phyloP scores from a whole-genome alignment of 106 monocot species.

The Dioscorea dumetorum region DNA sequence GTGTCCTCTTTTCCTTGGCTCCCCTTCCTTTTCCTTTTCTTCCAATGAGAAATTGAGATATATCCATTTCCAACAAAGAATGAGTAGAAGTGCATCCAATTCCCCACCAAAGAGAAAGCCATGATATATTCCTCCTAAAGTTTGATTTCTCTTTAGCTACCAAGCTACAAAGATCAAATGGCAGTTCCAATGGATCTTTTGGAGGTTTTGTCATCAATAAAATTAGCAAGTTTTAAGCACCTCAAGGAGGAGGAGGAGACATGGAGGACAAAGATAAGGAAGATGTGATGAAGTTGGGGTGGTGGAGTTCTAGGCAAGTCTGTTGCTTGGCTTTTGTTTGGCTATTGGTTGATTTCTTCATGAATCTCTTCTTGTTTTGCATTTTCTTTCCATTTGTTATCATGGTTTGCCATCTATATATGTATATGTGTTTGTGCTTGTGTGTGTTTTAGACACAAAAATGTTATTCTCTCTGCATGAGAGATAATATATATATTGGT shows the following conservation, averaged over 20 bases:
- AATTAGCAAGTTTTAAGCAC: background rate
- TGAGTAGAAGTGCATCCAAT: background rate
- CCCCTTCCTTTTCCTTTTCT: slow-evolving; percentile 12
- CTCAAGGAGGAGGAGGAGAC: background rate
- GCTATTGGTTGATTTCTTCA: background rate
- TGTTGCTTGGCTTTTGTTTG: slow-evolving; percentile 24
- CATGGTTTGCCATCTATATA: background rate
- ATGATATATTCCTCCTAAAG: background rate
- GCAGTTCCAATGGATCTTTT: slow-evolving; percentile 1
- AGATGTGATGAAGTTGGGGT: slow-evolving; percentile 5
- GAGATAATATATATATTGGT: no score
- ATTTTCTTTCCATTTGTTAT: background rate
- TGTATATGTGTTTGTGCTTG: no score
- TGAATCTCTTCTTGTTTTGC: background rate
- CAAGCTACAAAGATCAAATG: background rate
- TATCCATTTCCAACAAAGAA: slow-evolving; percentile 5
- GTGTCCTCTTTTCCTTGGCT: slow-evolving; percentile 12
- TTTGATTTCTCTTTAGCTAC: background rate
- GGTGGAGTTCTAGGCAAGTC: slow-evolving; percentile 32
- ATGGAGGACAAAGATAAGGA: slow-evolving; percentile 8
- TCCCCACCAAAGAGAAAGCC: background rate
- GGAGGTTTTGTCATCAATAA: background rate
- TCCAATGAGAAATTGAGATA: slow-evolving; percentile 29
- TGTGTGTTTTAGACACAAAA: no score
- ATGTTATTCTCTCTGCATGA: no score